These are phyloP conservation scores for Fibroporia radiculosa DNA, from an alignment of 768 basidiomycete genomes.

Conservation along the genomic window DNA sequence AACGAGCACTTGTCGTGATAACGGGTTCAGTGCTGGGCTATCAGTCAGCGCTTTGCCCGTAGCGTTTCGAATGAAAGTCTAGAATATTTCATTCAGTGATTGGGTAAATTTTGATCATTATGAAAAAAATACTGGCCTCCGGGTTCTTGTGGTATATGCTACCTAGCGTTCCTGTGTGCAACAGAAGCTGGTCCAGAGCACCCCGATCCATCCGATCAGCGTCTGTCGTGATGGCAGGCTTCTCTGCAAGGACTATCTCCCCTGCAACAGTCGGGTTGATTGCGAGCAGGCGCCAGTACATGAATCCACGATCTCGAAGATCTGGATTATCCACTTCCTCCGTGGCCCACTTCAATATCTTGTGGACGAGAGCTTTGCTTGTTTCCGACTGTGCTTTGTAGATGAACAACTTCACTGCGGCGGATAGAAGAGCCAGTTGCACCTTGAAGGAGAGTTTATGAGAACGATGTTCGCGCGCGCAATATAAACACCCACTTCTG, in stretches of 20 bases:
- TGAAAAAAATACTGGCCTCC: constrained; percentile 41
- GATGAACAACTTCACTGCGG: constrained; percentile 93
- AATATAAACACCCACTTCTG: constrained; percentile 53
- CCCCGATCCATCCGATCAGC: constrained; percentile 97
- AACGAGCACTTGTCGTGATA: constrained; percentile 68
- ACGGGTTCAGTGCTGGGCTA: constrained; percentile 81
- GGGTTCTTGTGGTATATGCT: constrained; percentile 99
- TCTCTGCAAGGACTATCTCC: constrained; percentile 86
- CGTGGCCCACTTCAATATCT: constrained; percentile 94
- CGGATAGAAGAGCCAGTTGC: constrained; percentile 90
- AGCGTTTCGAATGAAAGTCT: constrained; percentile 94
- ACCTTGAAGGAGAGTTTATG: constrained; percentile 45
- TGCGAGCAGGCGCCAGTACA: constrained; percentile 98
- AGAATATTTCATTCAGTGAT: constrained; percentile 1
- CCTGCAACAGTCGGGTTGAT: constrained; percentile 84
- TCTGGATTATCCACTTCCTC: constrained; percentile 99
- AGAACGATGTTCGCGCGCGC: not conserved
- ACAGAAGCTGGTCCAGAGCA: constrained; percentile 85
- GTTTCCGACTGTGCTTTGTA: constrained; percentile 78
- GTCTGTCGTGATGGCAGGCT: constrained; percentile 96
- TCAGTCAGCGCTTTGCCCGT: constrained; percentile 76
- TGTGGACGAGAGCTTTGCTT: constrained; percentile 85
- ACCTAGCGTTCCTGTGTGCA: constrained; percentile 90
- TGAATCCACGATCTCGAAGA: constrained; percentile 93
- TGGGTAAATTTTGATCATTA: not conserved